Evolutionary conservation across 805 yeast genomes (phyloP), one percentile per base, ranked within the genome.

Genomic region (Wickerhamiella cacticola): DNA sequence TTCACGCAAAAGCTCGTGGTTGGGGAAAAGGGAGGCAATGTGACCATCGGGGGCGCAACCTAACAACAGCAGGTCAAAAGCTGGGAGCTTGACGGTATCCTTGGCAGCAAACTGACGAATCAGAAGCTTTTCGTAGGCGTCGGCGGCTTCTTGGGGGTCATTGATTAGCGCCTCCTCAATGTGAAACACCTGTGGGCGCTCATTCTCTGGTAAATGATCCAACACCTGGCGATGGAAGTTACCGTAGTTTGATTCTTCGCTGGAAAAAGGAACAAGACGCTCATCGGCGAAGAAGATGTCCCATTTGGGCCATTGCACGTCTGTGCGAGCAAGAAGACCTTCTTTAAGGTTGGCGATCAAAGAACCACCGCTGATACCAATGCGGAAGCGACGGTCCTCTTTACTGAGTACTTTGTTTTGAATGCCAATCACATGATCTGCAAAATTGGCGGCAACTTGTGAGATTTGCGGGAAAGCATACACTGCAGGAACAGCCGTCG

Each of bases 31-130:
- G n/a, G 95, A 86, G 46, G 96, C 95, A 60, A 86, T 84, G 64
- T 89, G 98, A 19, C 98, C 98, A 64, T 89, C 98, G 2, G 97
- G 97, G 0, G 98, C 98, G 71, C 97, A 89, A 22, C 98, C 98
- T 50, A 92, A 71, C 55, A 92, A 69, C 53, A 92, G 75, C 47
- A 92, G 68, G 64, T 92, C 97, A 67, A 92, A 89, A 77, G 85
- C 79, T 51, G 98, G 98, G 52, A 89, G 73, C 66, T 88, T 87
- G 49, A 92, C 98, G 15, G 95, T 81, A 65, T 92, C 97, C 63
- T 94, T 89, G 47, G 84, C 87, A 9, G 98, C 98, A 68, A 92
- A 92, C 47, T 89, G 92, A 59, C 76, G 78, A 50, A 92, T 83
- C 48, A 92, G 70, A 18, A 78, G 71, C 66, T 86, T 84, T 61